Base-by-base conservation (phyloP, 768 basidiomycete genomes). In the Trametes cubensis region DNA sequence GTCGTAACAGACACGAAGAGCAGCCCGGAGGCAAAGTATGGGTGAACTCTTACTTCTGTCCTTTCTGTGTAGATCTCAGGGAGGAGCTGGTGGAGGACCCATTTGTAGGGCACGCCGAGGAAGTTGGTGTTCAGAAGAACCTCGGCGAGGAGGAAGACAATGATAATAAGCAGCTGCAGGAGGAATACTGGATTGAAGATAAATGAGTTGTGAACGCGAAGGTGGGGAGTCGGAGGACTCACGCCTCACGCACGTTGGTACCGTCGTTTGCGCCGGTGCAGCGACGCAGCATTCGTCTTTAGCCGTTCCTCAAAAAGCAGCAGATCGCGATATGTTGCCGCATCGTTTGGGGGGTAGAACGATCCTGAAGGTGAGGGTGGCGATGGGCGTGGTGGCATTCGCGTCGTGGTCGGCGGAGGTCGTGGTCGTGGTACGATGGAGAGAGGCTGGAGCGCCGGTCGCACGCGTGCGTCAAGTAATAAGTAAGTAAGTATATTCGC, bases 221-320 rank as follows among this genome's bases (percentile, higher is more conserved):
- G 45, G 48, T 26, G 51, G 38, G 28, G 48, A 17, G 40, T 49
- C 50, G 52, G 45, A 10, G 30, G 40, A 39, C 50, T 47, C 40
- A 60, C 40, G 58, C 6, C 47, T 48, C 65, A 81, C 85, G 67
- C 71, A 94, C 92, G 71, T 77, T 94, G 90, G 75, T 95, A 95
- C 61, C 90, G 83, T 26, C 85, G 81, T 74, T 95, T 95, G 58
- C 93, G 80, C 28, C 84, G 82, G 68, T 90, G 88, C 17, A 95
- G 79, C 62, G 81, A 84, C n/a, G 88, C 84, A 6, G 93, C 94
- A 70, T 90, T 98, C 20, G 90, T 89, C 78, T 97, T 97, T 61
- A 99, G 85, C n/a, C 96, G 83, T 72, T 98, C 95, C 76, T 99
- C 96, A 62, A 98, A 98, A 47, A 94, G 78, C 23, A 98, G 82